Base-by-base conservation (phyloP, 108 stramenopile species). In the Pseudonitzschia delicatissima region DNA sequence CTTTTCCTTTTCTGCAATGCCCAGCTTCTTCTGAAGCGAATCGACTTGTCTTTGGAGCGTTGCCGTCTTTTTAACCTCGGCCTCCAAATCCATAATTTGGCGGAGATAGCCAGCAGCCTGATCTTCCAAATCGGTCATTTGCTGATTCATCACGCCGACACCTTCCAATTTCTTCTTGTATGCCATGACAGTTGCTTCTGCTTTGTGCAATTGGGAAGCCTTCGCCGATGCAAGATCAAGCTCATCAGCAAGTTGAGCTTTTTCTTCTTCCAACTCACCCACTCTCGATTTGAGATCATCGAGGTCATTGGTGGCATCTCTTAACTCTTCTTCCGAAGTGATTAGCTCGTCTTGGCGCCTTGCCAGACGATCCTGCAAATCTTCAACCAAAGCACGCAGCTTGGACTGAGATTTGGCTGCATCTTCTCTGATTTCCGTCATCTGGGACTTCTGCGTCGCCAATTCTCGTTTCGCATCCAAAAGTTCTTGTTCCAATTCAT, bases 31-130 rank as follows among this genome's bases (percentile, higher is more conserved):
- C 55, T 85, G 82, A 5, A 79, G 61, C 29, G 81, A 64, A 53
- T 90, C 86, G 18, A 87, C 69, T 31, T 42, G 76, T 72, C 82
- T 78, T 66, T 87, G 80, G 23, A 91, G 62, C 9, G 77, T 62
- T 27, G 80, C 71, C 17, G 88, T 72, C 67, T 85, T 86, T 65
- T 84, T 91, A 27, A 81, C 83, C 64, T 90, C 87, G 44, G 70
- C 73, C 68, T 93, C 92, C 52, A 93, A 70, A 29, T 88, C 84
- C 74, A 89, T 79, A 64, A 93, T 91, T 68, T 93, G 89, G 18
- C 77, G 82, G 0, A 91, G 70, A 69, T 93, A 91, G 4, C 67
- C 72, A 45, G 83, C 84, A 2, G 89, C 78, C 73, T 91, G 89
- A 64, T 87, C 84, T 53, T 93, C 89, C 58, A 89, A 64, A 47